Conservation (phyloP, 2,329 filamentous ascomycete genomes). For the Aspergillus pseudotamarii region DNA sequence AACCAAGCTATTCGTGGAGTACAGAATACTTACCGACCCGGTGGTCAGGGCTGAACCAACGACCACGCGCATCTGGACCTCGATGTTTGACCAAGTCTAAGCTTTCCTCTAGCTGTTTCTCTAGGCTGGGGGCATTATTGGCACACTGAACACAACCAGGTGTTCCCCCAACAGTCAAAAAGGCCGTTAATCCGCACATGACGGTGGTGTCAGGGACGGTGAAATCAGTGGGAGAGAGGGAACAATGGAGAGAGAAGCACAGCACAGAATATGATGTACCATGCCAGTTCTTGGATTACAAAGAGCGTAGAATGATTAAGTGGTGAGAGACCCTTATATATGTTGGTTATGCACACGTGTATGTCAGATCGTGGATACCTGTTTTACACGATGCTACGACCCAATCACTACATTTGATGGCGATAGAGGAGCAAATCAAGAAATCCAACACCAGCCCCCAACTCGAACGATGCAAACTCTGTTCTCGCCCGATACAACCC, state of each 20-base stretch:
- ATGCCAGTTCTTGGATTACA: neutral
- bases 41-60: slow-evolving; percentile 50
- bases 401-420: no score
- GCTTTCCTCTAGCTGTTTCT: slow-evolving; percentile 30
- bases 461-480: no score
- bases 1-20: neutral
- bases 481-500: no score
- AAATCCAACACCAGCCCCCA: no score
- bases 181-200: slow-evolving; percentile 18
- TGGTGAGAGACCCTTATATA: no score
- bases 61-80: slow-evolving; percentile 50
- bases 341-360: neutral
- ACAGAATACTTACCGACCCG: slow-evolving; percentile 39
- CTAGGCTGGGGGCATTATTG: neutral
- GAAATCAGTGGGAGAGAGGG: neutral
- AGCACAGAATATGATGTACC: neutral
- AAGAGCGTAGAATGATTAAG: neutral
- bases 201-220: neutral
- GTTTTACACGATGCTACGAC: no score
- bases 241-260: neutral
- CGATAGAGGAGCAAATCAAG: no score
- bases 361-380: neutral
- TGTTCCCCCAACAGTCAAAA: slow-evolving; percentile 8
- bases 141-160: neutral
- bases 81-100: slow-evolving; percentile 48